Evolutionary conservation across 768 basidiomycete genomes (phyloP), one percentile per base, ranked within the genome.

Genomic region (Suillus clintonianus): DNA sequence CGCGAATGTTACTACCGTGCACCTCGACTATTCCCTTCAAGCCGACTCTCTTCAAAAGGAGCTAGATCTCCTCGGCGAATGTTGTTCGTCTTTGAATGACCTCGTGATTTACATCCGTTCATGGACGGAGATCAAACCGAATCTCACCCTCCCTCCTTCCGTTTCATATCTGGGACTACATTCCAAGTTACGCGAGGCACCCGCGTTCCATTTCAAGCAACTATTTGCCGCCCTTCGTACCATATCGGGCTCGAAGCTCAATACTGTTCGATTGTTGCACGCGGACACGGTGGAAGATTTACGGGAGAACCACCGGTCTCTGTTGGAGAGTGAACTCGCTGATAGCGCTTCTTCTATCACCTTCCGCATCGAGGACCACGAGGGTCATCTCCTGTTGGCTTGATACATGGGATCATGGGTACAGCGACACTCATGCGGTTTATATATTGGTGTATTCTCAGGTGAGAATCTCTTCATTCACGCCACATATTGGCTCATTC

Each of bases 31-130:
- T 56, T 71, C 70, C 63, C 70, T 69, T 59, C 57, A 63, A 7
- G 70, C 68, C 3, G 72, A 73, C 10, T 51, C 63, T 19, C 45
- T 75, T n/a, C 72, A 71, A 53, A 64, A 62, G 5, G 74, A 75
- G 39, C 64, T 74, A 32, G 61, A 70, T 57, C 36, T 74, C 10
- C 64, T 74, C 15, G 60, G 74, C 11, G 74, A 73, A 56, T 70
- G 65, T 53, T 74, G 72, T 58, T 45, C 54, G 7, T 59, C 55
- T 11, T 66, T 74, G 42, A 67, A 74, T 27, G 73, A 64, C 36
- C 68, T 74, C n/a, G 60, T 73, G 11, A 67, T 74, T 42, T 70
- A 68, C 56, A 60, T 74, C 51, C 70, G 63, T 32, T 65, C 70
- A 32, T 75, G 72, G 72, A 41, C 63, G 27, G 72, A 71, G 48